Base-by-base conservation (phyloP, 495 filamentous ascomycete genomes). In the Jackrogersella minutella region DNA sequence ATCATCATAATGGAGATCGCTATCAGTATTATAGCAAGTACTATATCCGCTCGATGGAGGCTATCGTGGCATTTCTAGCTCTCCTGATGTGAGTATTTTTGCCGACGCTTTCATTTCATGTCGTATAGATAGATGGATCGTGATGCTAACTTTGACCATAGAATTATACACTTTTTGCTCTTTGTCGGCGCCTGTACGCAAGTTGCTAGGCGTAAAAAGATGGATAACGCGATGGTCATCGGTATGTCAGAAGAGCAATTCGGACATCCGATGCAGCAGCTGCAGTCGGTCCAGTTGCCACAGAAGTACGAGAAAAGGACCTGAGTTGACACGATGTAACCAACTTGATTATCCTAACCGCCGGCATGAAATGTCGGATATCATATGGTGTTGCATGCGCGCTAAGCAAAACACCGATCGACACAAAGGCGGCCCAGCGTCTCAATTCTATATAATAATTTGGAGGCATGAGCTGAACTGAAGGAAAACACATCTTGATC, bases 141-240 rank as follows among this genome's bases (percentile, higher is more conserved):
- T 31, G 10, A 19, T 55, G 8, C 46, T 68, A 11, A 59, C 14
- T 19, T 10, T 36, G 21, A 31, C 1, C 3, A 33, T 52, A 66
- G 67, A 30, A 16, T 73, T 19, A 41, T 79, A 39, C 71, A 79
- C 40, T 74, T 81, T 57, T 37, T 72, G 41, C 68, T 82, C n/a
- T 80, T 82, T 40, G 55, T 68, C 5, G 58, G 72, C 5, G 74
- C 77, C 1, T 81, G 77, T 30, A 57, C 73, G 41, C 74, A 79
- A 47, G 75, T 68, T 10, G 28, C 58, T 31, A 58, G 41, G 34
- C 19, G 61, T 14, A 40, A 13, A 28, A 44, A 6, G 28, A 21
- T 3, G 40, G 16, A 3, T 0, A 51, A 22, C 17, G 6, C 11
- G 33, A 10, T 13, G 8, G 21, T 37, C 10, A 5, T 33, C n/a